A percentile compares a stretch with the other conserved stretches of the same genome.
phyloP scores from a whole-genome alignment of 345 rosid genomes.

The Brassica carinata region DNA sequence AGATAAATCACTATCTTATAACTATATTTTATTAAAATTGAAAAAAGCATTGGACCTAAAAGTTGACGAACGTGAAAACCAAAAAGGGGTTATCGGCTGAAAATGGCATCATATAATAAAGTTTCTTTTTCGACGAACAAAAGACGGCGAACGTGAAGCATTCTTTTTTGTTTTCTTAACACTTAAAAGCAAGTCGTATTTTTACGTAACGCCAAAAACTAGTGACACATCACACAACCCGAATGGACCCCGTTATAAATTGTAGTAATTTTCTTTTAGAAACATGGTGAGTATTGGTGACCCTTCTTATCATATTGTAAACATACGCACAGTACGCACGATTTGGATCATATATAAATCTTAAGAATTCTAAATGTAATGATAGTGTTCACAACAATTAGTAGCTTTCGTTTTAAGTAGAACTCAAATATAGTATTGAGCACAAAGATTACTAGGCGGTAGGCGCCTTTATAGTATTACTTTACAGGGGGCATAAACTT shows the following conservation, averaged over 20 bases:
- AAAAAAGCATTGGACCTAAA: slow-evolving; percentile 18
- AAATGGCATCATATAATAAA: slow-evolving; percentile 19
- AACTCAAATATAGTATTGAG: background rate
- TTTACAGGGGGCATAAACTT: background rate
- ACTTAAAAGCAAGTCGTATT: slow-evolving; percentile 26
- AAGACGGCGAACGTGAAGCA: slow-evolving; percentile 37
- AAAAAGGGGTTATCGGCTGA: slow-evolving; percentile 10
- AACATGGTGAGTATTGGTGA: slow-evolving; percentile 18
- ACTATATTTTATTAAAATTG: background rate
- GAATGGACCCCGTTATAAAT: slow-evolving; percentile 19
- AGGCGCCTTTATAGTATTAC: background rate
- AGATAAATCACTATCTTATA: background rate
- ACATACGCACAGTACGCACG: slow-evolving; percentile 14
- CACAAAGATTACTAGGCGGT: background rate
- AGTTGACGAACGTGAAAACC: slow-evolving; percentile 28
- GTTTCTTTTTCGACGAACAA: slow-evolving; percentile 14
- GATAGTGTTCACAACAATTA: background rate
- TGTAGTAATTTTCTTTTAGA: slow-evolving; percentile 15
- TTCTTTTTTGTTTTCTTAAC: background rate
- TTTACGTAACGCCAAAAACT: slow-evolving; percentile 22
- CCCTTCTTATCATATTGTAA: slow-evolving; percentile 14
- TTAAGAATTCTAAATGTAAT: background rate
- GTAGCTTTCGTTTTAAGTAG: background rate
- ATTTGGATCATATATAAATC: slow-evolving; percentile 23
- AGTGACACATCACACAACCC: slow-evolving; percentile 28